phyloP scores from a whole-genome alignment of 345 rosid species.

The Fremontodendron californicum region DNA sequence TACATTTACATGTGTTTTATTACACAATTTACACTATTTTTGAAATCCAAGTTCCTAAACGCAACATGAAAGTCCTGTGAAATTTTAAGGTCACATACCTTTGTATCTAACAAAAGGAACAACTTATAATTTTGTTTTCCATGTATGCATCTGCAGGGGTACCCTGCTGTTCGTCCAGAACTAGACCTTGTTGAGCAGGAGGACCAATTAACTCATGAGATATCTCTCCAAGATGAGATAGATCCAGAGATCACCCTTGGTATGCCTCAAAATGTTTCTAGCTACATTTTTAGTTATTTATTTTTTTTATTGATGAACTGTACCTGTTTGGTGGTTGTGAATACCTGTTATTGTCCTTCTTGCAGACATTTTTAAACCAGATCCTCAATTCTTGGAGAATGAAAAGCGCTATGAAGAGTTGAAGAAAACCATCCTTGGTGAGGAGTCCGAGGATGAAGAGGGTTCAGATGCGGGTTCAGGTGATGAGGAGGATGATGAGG shows the following conservation, averaged over 20 bases:
- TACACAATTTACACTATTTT: no score
- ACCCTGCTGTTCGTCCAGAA: constrained; percentile 93
- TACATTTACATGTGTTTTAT: no score
- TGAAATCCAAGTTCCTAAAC: no score
- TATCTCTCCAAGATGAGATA: constrained; percentile 71
- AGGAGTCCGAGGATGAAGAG: constrained; percentile 78
- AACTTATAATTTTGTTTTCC: constrained; percentile 4
- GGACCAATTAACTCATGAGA: constrained; percentile 81
- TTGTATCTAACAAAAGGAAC: neutral
- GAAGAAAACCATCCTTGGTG: constrained; percentile 85
- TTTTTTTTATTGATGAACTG: neutral
- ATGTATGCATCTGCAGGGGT: constrained; percentile 51
- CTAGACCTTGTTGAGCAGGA: constrained; percentile 85
- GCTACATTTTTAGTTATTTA: neutral
- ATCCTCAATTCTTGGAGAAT: constrained; percentile 77
- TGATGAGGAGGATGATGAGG: constrained; percentile 60
- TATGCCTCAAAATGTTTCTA: constrained; percentile 30
- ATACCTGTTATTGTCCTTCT: neutral
- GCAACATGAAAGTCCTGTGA: neutral
- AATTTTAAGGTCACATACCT: neutral
- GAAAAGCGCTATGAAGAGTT: constrained; percentile 84
- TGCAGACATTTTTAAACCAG: constrained; percentile 72
- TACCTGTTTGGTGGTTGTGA: constrained; percentile 10
- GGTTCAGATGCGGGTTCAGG: constrained; percentile 64
- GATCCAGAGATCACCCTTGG: constrained; percentile 78